These are phyloP conservation scores for Exidia glandulosa DNA, from an alignment of 768 basidiomycete genomes.

Conservation along the genomic window DNA sequence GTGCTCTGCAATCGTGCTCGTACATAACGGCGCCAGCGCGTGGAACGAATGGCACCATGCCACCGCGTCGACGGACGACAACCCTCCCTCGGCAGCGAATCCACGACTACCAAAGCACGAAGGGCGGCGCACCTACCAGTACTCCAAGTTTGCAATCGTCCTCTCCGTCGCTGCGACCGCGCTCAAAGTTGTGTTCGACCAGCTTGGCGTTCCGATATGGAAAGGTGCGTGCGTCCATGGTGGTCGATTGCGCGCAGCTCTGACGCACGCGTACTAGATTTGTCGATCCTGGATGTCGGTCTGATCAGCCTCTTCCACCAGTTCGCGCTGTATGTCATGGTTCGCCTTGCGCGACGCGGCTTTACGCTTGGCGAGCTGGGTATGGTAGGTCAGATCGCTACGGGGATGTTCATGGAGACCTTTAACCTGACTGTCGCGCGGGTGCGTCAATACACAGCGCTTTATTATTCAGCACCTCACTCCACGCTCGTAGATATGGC, in stretches of 20 bases:
- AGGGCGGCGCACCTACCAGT: slow-evolving; percentile 47
- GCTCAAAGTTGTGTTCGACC: slow-evolving; percentile 36
- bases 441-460: slow-evolving; percentile 34
- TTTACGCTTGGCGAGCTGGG: slow-evolving; percentile 94
- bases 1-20: slow-evolving; percentile 66
- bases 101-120: slow-evolving; percentile 32
- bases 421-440: slow-evolving; percentile 72
- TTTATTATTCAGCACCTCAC: background rate
- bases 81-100: background rate
- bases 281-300: slow-evolving; percentile 64
- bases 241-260: background rate
- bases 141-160: slow-evolving; percentile 49
- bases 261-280: slow-evolving; percentile 35
- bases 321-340: slow-evolving; percentile 77
- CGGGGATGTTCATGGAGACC: slow-evolving; percentile 76
- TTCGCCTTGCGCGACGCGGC: slow-evolving; percentile 84
- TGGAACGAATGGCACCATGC: slow-evolving; percentile 42
- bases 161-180: slow-evolving; percentile 39
- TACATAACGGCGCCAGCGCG: slow-evolving; percentile 71
- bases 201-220: slow-evolving; percentile 47
- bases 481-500: slow-evolving; percentile 50
- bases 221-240: slow-evolving; percentile 37
- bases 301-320: slow-evolving; percentile 77
- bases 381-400: slow-evolving; percentile 79
- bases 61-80: background rate